Conservation (phyloP, 2,329 filamentous ascomycete genomes). For the Hymenoscyphus linearis region DNA sequence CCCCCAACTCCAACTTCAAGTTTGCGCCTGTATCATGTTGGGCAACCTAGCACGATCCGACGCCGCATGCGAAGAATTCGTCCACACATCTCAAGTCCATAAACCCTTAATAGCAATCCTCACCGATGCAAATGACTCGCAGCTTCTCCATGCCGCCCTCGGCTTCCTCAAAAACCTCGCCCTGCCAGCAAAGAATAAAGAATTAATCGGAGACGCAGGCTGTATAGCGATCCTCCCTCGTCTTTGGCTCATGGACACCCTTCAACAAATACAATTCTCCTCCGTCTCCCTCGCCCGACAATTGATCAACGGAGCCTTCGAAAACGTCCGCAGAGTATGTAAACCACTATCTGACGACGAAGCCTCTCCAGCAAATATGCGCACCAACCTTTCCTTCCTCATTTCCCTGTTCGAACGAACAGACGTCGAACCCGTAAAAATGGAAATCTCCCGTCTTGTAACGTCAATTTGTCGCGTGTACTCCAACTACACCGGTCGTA, state of each 20-base stretch:
- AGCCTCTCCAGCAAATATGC: constrained; percentile 32
- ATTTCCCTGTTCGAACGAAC: constrained; percentile 39
- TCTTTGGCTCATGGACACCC: constrained; percentile 48
- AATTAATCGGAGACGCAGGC: constrained; percentile 39
- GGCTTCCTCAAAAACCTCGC: constrained; percentile 62
- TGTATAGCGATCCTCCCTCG: constrained; percentile 49
- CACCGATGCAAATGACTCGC: constrained; percentile 38
- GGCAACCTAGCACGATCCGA: constrained; percentile 60
- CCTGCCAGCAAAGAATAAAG: constrained; percentile 51
- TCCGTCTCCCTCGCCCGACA: constrained; percentile 53
- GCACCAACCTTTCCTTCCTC: constrained; percentile 36
- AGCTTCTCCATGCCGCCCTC: constrained; percentile 52
- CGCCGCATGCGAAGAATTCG: constrained; percentile 45
- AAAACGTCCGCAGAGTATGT: constrained; percentile 49
- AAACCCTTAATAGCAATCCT: constrained; percentile 43
- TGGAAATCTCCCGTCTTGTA: constrained; percentile 53
- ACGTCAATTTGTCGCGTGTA: constrained; percentile 49
- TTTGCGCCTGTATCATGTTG: constrained; percentile 54
- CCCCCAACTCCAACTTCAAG: constrained; percentile 41
- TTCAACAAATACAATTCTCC: constrained; percentile 55
- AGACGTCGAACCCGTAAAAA: constrained; percentile 50
- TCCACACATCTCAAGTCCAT: constrained; percentile 41
- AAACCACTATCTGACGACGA: constrained; percentile 35
- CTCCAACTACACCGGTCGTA: constrained; percentile 37
- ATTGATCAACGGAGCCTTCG: constrained; percentile 47